These are phyloP conservation scores for Fraxinus xanthoxyloides DNA, from an alignment of 305 asterid species.

Conservation along the genomic window DNA sequence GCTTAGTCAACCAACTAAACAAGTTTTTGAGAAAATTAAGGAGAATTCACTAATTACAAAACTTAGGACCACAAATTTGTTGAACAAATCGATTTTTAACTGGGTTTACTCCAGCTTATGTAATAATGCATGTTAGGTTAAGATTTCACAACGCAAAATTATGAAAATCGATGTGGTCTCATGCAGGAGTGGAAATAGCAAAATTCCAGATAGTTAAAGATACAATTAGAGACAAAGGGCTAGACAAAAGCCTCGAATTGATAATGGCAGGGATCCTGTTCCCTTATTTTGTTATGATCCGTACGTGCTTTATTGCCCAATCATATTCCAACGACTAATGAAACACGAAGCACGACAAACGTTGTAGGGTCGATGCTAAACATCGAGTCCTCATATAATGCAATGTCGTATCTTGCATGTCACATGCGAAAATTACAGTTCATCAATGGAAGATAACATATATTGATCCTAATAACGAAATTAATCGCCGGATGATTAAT, in stretches of 20 bases:
- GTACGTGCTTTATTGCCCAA: constrained; percentile 43
- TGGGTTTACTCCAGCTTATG: background rate
- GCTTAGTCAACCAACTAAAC: background rate
- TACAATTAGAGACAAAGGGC: constrained; percentile 40
- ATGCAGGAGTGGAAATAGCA: background rate
- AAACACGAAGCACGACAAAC: constrained; percentile 44
- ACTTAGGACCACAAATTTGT: constrained; percentile 16
- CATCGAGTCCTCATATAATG: constrained; percentile 41
- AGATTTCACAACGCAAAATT: background rate
- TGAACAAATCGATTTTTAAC: background rate
- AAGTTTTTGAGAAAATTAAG: constrained; percentile 1
- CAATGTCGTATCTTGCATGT: constrained; percentile 33
- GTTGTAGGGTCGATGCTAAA: constrained; percentile 49
- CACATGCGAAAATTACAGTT: constrained; percentile 24
- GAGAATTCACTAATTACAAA: background rate
- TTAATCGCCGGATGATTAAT: background rate
- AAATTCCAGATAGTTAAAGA: background rate
- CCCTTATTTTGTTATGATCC: constrained; percentile 39
- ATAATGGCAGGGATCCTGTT: constrained; percentile 51
- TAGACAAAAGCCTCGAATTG: constrained; percentile 45
- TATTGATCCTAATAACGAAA: background rate
- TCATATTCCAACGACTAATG: constrained; percentile 46
- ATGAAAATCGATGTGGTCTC: background rate
- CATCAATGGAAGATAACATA: background rate
- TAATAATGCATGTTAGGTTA: background rate